These are phyloP conservation scores for Agrocybe praecox DNA, from an alignment of 768 basidiomycete species.

Conservation along the genomic window DNA sequence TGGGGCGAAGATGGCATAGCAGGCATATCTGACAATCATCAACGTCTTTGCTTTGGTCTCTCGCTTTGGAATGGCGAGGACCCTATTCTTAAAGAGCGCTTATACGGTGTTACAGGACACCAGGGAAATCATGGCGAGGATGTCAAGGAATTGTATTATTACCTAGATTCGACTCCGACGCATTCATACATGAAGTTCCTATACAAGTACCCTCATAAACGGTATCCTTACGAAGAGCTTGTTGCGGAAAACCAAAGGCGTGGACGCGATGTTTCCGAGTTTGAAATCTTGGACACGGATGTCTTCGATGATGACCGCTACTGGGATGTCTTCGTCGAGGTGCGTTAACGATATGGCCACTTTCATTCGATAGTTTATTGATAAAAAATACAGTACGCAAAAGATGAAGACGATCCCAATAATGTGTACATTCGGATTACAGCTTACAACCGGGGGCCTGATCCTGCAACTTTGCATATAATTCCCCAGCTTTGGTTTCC, in stretches of 20 bases:
- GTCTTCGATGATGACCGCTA: constrained; percentile 91
- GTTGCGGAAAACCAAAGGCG: constrained; percentile 83
- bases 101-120: constrained; percentile 95
- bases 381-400: constrained; percentile 70
- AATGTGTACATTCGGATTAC: constrained; percentile 93
- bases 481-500: constrained; percentile 97
- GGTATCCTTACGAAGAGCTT: constrained; percentile 93
- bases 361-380: not conserved
- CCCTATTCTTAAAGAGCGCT: constrained; percentile 92
- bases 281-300: constrained; percentile 92
- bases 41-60: constrained; percentile 87
- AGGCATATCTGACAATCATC: constrained; percentile 97
- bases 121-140: constrained; percentile 99
- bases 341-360: constrained; percentile 32
- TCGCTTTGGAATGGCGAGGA: constrained; percentile 96
- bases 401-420: constrained; percentile 91
- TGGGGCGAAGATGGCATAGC: constrained; percentile 99
- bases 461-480: constrained; percentile 91
- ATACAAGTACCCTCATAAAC: constrained; percentile 96
- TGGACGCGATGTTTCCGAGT: constrained; percentile 85
- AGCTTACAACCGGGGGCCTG: constrained; percentile 94
- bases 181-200: constrained; percentile 99
- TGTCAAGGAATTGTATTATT: constrained; percentile 98
- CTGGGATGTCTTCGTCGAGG: constrained; percentile 99
- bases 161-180: constrained; percentile 97